Conservation (phyloP, 805 yeast genomes). For the Myxozyma neglecta region DNA sequence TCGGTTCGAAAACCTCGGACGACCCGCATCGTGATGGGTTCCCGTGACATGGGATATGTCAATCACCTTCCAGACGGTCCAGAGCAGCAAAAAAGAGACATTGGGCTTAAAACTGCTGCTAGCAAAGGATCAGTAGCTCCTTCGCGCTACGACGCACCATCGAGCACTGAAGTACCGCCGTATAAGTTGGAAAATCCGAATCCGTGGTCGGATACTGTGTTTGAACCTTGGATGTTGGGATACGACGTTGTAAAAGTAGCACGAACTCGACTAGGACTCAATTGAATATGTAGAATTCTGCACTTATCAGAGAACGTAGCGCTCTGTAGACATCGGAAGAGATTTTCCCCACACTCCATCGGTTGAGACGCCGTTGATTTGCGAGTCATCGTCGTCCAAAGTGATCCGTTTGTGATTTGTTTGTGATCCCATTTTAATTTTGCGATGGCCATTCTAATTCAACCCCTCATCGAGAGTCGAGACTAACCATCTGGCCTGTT, state of each 20-base stretch:
- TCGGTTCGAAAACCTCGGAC: conserved; percentile 16
- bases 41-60: conserved; percentile 2
- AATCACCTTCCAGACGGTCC: conserved; percentile 14
- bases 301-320: too few relatives aligned
- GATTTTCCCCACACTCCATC: too few relatives aligned
- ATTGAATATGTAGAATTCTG: not conserved
- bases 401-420: not conserved
- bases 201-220: conserved; percentile 20
- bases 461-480: too few relatives aligned
- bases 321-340: too few relatives aligned
- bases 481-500: too few relatives aligned
- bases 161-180: conserved; percentile 10
- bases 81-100: conserved; percentile 11
- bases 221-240: conserved; percentile 22
- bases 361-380: too few relatives aligned
- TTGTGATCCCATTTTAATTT: not conserved
- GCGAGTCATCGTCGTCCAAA: too few relatives aligned
- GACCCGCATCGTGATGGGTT: conserved; percentile 15
- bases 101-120: not conserved
- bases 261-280: not conserved
- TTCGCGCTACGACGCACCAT: not conserved
- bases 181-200: conserved; percentile 13
- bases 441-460: too few relatives aligned
- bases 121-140: not conserved
- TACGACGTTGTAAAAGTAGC: conserved; percentile 14